Evolutionary conservation across 192 early-diverging fungal genomes (phyloP), one percentile per base, ranked within the genome.

Genomic region (Linnemannia exigua): DNA sequence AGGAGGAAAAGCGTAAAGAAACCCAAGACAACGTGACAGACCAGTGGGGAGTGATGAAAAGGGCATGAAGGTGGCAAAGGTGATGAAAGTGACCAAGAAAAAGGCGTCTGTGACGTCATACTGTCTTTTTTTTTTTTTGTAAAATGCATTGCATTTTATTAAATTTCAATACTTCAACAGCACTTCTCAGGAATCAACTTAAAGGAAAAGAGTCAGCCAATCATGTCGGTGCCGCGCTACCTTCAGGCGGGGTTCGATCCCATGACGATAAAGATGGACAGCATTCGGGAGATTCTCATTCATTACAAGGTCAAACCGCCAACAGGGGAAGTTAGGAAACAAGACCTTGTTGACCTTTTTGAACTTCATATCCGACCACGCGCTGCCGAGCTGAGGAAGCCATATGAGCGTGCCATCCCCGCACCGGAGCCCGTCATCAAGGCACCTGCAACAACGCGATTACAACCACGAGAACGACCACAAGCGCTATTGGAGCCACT

Each of bases 171-270:
- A 68, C 17, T 68, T 68, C 3, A 9, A 68, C 67, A 6, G 7
- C 67, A 38, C 8, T 41, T 22, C 37, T 35, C 63, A 25, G 12
- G 63, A 20, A 70, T 70, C 68, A 36, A 70, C 37, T 22, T 17
- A 16, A 8, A 31, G n/a, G 36, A 71, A 20, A 8, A 6, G n/a
- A 12, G 15, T 19, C 79, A 54, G 75, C 71, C 71, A 31, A 41
- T 46, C 19, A 47, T 44, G 38, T 63, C 52, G 44, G 14, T 83
- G 47, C 81, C 81, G 16, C 58, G 61, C 54, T 83, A 83, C 76
- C 70, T 83, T n/a, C 81, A 77, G 63, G 76, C 75, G 22, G 51
- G 74, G 47, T 83, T 77, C 48, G 72, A 83, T 25, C 81, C 81
- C 44, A 68, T 37, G 75, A 51, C 67, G 9, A 71, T 77, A 16